Evolutionary conservation across 192 early-diverging fungal genomes (phyloP), one percentile per base, ranked within the genome.

Genomic region (Lobosporangium transversale): DNA sequence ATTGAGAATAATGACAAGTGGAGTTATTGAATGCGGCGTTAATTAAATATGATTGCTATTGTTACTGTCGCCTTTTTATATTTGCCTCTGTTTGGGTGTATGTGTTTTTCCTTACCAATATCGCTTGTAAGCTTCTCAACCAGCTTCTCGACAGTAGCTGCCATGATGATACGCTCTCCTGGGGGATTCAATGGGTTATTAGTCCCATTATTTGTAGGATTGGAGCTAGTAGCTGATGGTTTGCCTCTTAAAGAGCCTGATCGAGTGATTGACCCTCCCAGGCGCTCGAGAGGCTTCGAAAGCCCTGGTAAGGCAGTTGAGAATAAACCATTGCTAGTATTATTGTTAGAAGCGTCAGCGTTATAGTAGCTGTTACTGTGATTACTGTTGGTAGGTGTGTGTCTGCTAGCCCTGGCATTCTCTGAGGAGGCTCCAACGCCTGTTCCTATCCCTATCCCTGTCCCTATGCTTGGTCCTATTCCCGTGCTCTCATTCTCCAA

Each of bases 91-190:
- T n/a, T n/a, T n/a, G n/a, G n/a, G n/a, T n/a, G n/a, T n/a, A n/a
- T n/a, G n/a, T n/a, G n/a, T 51, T 18, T 42, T n/a, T 43, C 14
- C 57, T 30, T 62, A 85, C 84, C 84, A 48, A 86, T 65, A 36
- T 73, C 75, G 36, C 66, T 84, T 26, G 87, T 88, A 15, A 88
- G 65, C 68, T 85, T 86, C 24, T 83, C 81, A 2, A 88, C 70
- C 17, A 88, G 37, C 31, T 86, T 86, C 49, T 88, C 87, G 14
- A 86, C 66, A 9, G 85, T 81, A n/a, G 87, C 87, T 42, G 87
- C 87, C 79, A 83, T 83, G 35, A 83, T 78, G 17, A 80, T 53
- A 10, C 63, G 70, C 4, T 59, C 52, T 31, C 55, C 58, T 11
- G 47, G 36, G n/a, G 30, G 11, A 17, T 23, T 15, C 3, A 32